These are phyloP conservation scores for Tricholoma hemisulphureum DNA, from an alignment of 768 basidiomycete genomes.

Conservation along the genomic window DNA sequence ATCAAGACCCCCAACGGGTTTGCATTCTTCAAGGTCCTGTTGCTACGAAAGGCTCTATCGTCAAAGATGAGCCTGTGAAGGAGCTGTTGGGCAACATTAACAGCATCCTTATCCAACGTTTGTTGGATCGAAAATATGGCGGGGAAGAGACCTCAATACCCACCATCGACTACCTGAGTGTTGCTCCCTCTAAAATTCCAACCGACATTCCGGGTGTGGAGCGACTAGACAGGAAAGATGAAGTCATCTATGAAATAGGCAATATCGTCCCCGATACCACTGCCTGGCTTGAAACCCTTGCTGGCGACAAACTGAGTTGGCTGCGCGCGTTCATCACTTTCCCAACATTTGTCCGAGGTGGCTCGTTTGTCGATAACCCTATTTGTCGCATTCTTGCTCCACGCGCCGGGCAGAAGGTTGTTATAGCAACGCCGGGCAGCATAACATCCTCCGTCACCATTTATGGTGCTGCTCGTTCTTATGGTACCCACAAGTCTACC, in stretches of 20 bases:
- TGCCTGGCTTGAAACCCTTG: slow-evolving; percentile 82
- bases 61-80: slow-evolving; percentile 93
- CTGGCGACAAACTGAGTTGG: slow-evolving; percentile 83
- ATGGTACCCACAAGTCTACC: slow-evolving; percentile 62
- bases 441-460: slow-evolving; percentile 58
- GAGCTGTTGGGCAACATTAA: slow-evolving; percentile 90
- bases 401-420: slow-evolving; percentile 74
- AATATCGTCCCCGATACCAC: slow-evolving; percentile 53
- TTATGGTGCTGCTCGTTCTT: slow-evolving; percentile 79
- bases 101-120: slow-evolving; percentile 67
- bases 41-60: slow-evolving; percentile 80
- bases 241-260: slow-evolving; percentile 52
- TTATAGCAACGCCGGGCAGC: slow-evolving; percentile 50
- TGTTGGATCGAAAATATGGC: slow-evolving; percentile 74
- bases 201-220: slow-evolving; percentile 40
- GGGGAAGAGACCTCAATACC: slow-evolving; percentile 79
- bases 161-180: slow-evolving; percentile 76
- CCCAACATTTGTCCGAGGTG: slow-evolving; percentile 82
- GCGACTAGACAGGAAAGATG: slow-evolving; percentile 39
- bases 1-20: slow-evolving; percentile 97
- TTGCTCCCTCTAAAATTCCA: slow-evolving; percentile 35
- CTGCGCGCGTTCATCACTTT: slow-evolving; percentile 81
- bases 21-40: slow-evolving; percentile 98
- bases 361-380: slow-evolving; percentile 84
- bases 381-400: slow-evolving; percentile 84